Conservation (phyloP, 2,329 filamentous ascomycete genomes). For the Fusarium buharicum region DNA sequence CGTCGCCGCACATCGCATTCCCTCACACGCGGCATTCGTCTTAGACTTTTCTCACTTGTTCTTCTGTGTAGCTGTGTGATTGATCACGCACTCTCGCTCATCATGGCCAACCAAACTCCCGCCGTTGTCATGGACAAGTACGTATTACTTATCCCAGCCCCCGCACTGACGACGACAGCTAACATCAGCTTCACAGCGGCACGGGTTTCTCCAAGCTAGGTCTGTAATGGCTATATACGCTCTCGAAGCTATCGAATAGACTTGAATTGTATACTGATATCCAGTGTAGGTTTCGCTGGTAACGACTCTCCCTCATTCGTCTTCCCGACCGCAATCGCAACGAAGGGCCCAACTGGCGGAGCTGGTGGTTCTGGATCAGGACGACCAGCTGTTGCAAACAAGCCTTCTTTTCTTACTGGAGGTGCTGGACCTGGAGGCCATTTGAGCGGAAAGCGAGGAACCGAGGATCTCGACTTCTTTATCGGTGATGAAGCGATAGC, state of each 20-base stretch:
- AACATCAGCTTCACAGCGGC: conserved; percentile 72
- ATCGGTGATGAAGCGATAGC: conserved; percentile 96
- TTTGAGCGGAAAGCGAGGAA: conserved; percentile 90
- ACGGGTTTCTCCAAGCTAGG: conserved; percentile 99
- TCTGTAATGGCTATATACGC: conserved; percentile 57
- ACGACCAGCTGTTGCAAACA: conserved; percentile 89
- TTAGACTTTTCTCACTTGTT: conserved; percentile 17
- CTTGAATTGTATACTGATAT: conserved; percentile 41
- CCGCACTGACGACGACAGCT: conserved; percentile 45
- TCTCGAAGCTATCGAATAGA: conserved; percentile 14
- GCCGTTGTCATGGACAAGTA: conserved; percentile 99
- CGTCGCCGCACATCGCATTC: conserved; percentile 38
- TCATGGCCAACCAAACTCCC: conserved; percentile 97
- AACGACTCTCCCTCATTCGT: conserved; percentile 99
- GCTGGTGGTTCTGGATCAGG: conserved; percentile 83
- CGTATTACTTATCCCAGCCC: conserved; percentile 59
- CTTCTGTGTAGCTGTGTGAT: conserved; percentile 32
- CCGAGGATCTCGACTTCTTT: conserved; percentile 98
- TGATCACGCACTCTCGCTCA: conserved; percentile 41
- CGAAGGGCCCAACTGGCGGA: conserved; percentile 80
- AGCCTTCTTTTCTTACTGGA: conserved; percentile 93
- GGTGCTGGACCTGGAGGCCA: conserved; percentile 86
- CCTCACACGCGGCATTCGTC: conserved; percentile 27
- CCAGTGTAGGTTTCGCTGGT: conserved; percentile 85
- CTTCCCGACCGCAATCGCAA: conserved; percentile 98